Percentiles rank a stretch among this genome's conserved stretches.
Conservation (phyloP, 2,329 filamentous ascomycete species). For the Aspergillus chevalieri region DNA sequence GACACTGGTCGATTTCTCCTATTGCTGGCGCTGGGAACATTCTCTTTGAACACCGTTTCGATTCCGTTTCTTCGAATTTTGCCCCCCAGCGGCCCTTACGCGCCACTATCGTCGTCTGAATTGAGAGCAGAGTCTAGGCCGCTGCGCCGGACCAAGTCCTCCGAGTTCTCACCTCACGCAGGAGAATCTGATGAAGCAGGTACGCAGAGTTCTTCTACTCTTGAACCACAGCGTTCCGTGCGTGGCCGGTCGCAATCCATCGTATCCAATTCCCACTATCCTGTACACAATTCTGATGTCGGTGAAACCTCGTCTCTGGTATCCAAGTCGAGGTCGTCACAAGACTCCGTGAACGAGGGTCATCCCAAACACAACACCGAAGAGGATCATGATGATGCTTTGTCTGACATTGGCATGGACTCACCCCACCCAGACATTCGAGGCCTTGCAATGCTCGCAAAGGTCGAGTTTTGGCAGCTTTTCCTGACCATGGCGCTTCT, state of each 20-base stretch:
- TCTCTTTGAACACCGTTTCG: conserved; percentile 64
- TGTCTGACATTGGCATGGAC: conserved; percentile 60
- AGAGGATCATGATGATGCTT: conserved; percentile 35
- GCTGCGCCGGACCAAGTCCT: conserved; percentile 28
- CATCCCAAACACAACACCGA: conserved; percentile 15
- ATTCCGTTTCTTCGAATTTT: conserved; percentile 81
- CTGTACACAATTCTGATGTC: conserved; percentile 34
- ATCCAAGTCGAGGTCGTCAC: conserved; percentile 53
- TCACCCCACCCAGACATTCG: conserved; percentile 86
- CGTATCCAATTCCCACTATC: conserved; percentile 19
- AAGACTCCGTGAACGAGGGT: conserved; percentile 37
- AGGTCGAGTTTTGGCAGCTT: conserved; percentile 81
- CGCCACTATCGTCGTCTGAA: conserved; percentile 30
- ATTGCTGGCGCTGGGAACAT: conserved; percentile 73
- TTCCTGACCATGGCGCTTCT: conserved; percentile 85
- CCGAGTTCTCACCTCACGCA: conserved; percentile 18
- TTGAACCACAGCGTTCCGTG: conserved; percentile 20
- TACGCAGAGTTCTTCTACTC: conserved; percentile 28
- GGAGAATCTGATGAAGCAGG: conserved; percentile 31
- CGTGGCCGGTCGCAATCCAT: conserved; percentile 26
- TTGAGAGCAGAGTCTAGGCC: conserved; percentile 21
- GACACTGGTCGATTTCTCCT: conserved; percentile 76
- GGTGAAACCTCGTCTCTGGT: conserved; percentile 80
- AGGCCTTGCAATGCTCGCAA: conserved; percentile 66
- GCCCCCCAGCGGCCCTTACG: conserved; percentile 48